Evolutionary conservation across 768 basidiomycete genomes (phyloP).

Genomic region (Lyophyllum decastes): DNA sequence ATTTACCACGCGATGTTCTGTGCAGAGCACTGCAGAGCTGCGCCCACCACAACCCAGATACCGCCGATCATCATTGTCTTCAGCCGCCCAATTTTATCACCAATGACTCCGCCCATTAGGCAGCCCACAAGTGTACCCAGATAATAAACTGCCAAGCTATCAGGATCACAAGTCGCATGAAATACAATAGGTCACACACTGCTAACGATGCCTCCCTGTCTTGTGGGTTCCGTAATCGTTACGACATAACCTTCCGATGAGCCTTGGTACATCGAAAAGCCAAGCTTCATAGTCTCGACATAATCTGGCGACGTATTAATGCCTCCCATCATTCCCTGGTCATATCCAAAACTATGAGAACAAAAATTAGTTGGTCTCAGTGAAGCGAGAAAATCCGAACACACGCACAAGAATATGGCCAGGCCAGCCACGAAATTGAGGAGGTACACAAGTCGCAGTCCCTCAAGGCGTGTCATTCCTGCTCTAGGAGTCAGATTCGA

Average conservation of each 20-base stretch:
- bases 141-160: conserved; percentile 33
- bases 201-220: conserved; percentile 47
- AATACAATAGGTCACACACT: conserved; percentile 20
- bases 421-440: conserved; percentile 31
- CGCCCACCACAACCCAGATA: conserved; percentile 41
- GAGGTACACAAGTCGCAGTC: conserved; percentile 25
- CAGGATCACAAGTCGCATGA: background rate
- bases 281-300: conserved; percentile 39
- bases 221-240: conserved; percentile 42
- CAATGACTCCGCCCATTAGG: conserved; percentile 40
- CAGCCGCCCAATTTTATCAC: conserved; percentile 40
- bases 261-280: conserved; percentile 39
- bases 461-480: conserved; percentile 13
- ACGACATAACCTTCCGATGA: conserved; percentile 42
- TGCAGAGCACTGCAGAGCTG: conserved; percentile 41
- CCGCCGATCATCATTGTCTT: conserved; percentile 42
- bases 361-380: background rate
- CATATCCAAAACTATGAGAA: conserved; percentile 43
- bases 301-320: conserved; percentile 48
- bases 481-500: background rate
- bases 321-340: conserved; percentile 50
- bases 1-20: conserved; percentile 42
- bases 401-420: conserved; percentile 31
- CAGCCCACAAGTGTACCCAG: conserved; percentile 42
- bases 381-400: background rate